These are phyloP conservation scores for Paramecium octaurelia DNA, from an alignment of 73 alveolate genomes.

Conservation along the genomic window DNA sequence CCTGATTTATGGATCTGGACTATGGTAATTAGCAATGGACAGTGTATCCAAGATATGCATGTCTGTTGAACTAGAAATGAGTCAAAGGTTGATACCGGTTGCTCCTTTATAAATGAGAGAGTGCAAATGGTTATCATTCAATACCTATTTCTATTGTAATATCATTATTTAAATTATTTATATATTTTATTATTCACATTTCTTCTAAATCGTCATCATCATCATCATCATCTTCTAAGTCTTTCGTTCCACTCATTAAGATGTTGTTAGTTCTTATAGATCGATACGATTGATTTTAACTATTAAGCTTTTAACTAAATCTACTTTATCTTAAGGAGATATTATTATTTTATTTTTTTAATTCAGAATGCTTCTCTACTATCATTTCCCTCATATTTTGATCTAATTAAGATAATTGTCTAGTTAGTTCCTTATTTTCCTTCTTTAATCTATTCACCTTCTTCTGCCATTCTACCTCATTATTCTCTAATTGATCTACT, in stretches of 20 bases:
- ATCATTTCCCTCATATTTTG: slow-evolving; percentile 40
- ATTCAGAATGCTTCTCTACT: background rate
- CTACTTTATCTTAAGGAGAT: slow-evolving; percentile 9
- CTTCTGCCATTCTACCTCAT: background rate
- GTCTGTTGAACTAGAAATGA: background rate
- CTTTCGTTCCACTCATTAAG: slow-evolving; percentile 36
- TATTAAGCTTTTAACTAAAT: slow-evolving; percentile 11
- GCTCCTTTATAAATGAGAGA: background rate
- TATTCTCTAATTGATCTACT: background rate
- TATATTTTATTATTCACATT: background rate
- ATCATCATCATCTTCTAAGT: slow-evolving; percentile 37
- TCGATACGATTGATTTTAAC: slow-evolving; percentile 13
- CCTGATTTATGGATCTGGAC: background rate
- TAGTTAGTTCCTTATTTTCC: slow-evolving; percentile 15
- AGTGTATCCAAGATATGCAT: slow-evolving; percentile 11
- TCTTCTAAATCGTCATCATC: slow-evolving; percentile 15
- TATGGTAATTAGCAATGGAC: background rate
- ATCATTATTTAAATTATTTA: background rate
- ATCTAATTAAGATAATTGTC: background rate
- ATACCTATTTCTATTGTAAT: background rate
- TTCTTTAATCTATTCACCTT: background rate
- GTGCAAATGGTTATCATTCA: slow-evolving; percentile 6
- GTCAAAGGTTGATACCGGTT: background rate
- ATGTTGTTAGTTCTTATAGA: slow-evolving; percentile 18
- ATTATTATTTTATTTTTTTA: background rate